Conservation (phyloP, 2,329 filamentous ascomycete genomes). For the Penicillium brasilianum region DNA sequence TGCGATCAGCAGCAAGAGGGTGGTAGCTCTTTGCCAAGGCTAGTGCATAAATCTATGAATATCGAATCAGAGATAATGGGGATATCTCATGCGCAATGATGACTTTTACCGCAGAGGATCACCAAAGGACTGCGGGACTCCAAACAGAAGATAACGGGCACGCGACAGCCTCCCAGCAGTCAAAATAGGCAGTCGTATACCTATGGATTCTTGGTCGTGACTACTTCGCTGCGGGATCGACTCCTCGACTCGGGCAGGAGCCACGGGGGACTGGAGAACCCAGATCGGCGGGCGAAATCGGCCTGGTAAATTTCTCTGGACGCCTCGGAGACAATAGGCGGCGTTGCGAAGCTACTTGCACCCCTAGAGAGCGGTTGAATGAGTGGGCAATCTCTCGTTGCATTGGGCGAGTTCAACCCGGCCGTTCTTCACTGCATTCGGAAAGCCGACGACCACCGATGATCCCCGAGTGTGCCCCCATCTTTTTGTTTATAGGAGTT, state of each 20-base stretch:
- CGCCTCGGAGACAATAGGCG: not conserved
- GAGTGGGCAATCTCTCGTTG: conserved; percentile 2
- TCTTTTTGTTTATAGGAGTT: conserved; percentile 4
- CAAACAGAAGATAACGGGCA: not conserved
- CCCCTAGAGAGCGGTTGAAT: not conserved
- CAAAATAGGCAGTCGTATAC: conserved; percentile 13
- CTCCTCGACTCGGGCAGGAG: not conserved
- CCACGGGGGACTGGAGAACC: not conserved
- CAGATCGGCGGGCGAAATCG: not conserved
- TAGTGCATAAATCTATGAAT: conserved; percentile 2
- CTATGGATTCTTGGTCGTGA: not conserved
- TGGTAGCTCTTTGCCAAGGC: conserved; percentile 1
- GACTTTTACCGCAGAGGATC: not conserved
- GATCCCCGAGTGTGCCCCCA: conserved; percentile 17
- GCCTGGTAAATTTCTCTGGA: not conserved
- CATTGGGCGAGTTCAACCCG: conserved; percentile 4
- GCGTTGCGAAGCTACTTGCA: not conserved
- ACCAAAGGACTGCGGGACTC: not conserved
- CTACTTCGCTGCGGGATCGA: not conserved
- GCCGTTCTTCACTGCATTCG: conserved; percentile 10
- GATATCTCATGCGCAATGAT: not conserved
- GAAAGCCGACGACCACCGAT: conserved; percentile 27
- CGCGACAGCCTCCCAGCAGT: not conserved
- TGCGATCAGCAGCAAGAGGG: not conserved
- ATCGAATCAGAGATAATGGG: not conserved